Conservation (phyloP, 2,329 filamentous ascomycete genomes). For the Fusarium nanum region DNA sequence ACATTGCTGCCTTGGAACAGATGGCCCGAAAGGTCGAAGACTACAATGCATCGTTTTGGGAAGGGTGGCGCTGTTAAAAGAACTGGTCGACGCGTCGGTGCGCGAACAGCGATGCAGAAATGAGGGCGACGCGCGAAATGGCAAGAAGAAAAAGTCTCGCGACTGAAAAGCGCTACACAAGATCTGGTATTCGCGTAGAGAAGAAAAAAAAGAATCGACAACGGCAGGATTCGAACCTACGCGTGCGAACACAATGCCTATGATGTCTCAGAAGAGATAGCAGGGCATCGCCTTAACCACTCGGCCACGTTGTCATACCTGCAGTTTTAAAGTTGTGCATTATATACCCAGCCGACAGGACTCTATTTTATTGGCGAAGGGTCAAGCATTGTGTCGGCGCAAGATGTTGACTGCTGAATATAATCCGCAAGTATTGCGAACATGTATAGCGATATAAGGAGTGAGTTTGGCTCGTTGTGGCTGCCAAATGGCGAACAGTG, state of each 20-base stretch:
- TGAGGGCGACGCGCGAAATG: not conserved
- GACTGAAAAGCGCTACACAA: not conserved
- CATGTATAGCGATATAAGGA: not conserved
- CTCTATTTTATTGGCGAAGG: fast-evolving
- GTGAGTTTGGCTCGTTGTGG: not conserved
- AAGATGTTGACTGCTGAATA: not conserved
- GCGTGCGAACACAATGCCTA: slow-evolving; percentile 36
- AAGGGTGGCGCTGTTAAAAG: not conserved
- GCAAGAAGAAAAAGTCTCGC: not conserved
- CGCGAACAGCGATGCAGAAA: not conserved
- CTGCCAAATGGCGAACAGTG: not conserved
- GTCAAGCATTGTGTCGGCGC: fast-evolving
- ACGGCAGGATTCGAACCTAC: slow-evolving; percentile 37
- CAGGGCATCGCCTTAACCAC: slow-evolving; percentile 37
- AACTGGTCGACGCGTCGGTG: not conserved
- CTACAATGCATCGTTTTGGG: not conserved
- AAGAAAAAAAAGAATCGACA: slow-evolving; percentile 12
- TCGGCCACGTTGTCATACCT: slow-evolving; percentile 28
- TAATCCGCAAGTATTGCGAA: not conserved
- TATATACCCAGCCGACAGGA: not conserved
- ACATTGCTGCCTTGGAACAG: not conserved
- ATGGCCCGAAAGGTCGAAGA: not conserved
- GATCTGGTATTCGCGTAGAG: not conserved
- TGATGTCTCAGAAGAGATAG: slow-evolving; percentile 29
- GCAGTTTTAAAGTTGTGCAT: fast-evolving